These are phyloP conservation scores for Pseudogymnoascus sp. DNA, from an alignment of 2,329 filamentous ascomycete species.

Conservation along the genomic window DNA sequence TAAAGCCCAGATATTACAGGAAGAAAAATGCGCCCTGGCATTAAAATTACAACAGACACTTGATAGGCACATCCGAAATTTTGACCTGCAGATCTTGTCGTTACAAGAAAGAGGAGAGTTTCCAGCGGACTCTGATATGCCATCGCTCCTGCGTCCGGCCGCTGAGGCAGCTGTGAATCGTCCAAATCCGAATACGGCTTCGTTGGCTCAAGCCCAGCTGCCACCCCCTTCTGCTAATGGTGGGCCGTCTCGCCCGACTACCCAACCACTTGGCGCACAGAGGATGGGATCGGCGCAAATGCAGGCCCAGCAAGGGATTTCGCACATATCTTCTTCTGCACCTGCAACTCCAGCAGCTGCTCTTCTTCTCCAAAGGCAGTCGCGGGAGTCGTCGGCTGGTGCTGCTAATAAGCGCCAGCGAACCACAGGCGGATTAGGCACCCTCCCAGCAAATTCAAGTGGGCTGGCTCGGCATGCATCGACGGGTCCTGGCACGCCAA, in stretches of 20 bases:
- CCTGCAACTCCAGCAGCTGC: constrained; percentile 52
- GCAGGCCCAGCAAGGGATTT: constrained; percentile 19
- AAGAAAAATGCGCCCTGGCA: constrained; percentile 64
- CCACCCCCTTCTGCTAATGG: constrained; percentile 17
- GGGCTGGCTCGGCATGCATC: constrained; percentile 54
- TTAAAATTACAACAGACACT: constrained; percentile 53
- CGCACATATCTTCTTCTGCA: constrained; percentile 37
- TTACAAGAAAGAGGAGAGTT: constrained; percentile 51
- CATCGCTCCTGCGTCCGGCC: constrained; percentile 51
- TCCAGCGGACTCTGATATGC: constrained; percentile 45
- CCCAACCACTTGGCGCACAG: constrained; percentile 16
- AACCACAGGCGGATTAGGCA: constrained; percentile 34
- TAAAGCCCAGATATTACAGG: constrained; percentile 60
- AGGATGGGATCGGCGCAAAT: constrained; percentile 8
- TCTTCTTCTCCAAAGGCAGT: constrained; percentile 49
- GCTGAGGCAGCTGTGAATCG: constrained; percentile 31
- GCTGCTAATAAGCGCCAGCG: constrained; percentile 48
- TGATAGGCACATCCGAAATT: constrained; percentile 55
- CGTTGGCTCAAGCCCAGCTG: constrained; percentile 20
- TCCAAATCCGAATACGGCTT: constrained; percentile 14
- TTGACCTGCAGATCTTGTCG: constrained; percentile 54
- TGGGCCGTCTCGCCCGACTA: constrained; percentile 20
- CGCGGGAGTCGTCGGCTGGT: constrained; percentile 50
- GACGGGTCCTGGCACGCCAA: constrained; percentile 54
- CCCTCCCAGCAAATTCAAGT: constrained; percentile 44